Evolutionary conservation across 2,329 filamentous ascomycete species (phyloP), one percentile per base, ranked within the genome.

Genomic region (Elsinoe australis): DNA sequence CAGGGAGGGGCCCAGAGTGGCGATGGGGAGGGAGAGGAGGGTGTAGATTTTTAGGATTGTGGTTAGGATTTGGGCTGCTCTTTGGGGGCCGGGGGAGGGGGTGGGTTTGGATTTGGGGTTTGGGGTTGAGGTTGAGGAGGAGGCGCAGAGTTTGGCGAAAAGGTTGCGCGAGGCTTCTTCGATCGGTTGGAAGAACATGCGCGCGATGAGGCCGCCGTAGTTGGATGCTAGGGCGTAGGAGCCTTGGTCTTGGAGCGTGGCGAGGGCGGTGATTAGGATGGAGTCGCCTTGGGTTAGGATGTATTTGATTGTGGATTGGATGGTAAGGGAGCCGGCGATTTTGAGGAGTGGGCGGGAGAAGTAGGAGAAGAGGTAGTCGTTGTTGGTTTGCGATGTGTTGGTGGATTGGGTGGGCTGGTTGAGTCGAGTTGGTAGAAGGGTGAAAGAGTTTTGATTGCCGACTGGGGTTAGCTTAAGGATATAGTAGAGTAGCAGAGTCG

Each of bases 231-330:
- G 75, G 0, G 89, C 87, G 61, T 96, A 98, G 28, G 87, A 81
- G 10, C 92, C 92, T 68, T 96, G 92, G 3, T 89, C 84, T 33
- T 79, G 73, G 1, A 92, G 76, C 0, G 81, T 80, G 5, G 89
- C 83, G 50, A 96, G 73, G 9, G 82, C 69, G 12, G 85, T 83
- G 54, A 98, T 83, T 42, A 96, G 79, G 56, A 96, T 78, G 1
- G 88, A 87, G 67, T 98, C 92, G 51, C 90, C 92, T 67, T 96
- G 88, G 0, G 92, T 96, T 46, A 98, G 77, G 46, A 96, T 63
- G 63, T 96, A 90, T 66, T 98, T 98, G 59, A 96, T 79, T 15
- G 87, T 68, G 28, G 86, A 89, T 67, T 98, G 92, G 5, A 88
- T 71, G 67, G 88, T 90, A 64, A 96, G 78, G 59, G 83, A 94